Evolutionary conservation across 805 yeast genomes (phyloP).

Genomic region (Scheffersomyces lignosus): DNA sequence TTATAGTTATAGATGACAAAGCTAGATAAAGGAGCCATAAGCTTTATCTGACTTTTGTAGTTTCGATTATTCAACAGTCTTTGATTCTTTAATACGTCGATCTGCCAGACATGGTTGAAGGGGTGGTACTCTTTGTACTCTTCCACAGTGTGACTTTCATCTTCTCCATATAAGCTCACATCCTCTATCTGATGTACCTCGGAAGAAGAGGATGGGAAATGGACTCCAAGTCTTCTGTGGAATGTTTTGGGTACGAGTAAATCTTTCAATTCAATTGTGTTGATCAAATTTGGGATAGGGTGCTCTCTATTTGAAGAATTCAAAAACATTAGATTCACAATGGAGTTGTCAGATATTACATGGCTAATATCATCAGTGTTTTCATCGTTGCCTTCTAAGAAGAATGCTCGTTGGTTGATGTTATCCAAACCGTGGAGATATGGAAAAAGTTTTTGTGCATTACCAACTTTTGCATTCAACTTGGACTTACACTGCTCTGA

Average conservation of each 20-base stretch:
- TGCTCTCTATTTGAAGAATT: conserved; percentile 2
- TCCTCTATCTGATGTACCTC: background rate
- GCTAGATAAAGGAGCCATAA: conserved; percentile 33
- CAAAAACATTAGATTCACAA: conserved; percentile 12
- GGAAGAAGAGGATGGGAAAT: background rate
- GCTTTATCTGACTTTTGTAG: conserved; percentile 25
- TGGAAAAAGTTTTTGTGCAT: conserved; percentile 28
- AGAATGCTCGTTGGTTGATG: conserved; percentile 24
- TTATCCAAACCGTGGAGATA: conserved; percentile 34
- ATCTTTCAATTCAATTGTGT: conserved; percentile 9
- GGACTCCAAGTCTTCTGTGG: no score
- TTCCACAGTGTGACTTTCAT: background rate
- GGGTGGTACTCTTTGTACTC: background rate
- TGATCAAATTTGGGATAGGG: conserved; percentile 4
- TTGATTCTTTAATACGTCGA: background rate
- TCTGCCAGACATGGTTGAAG: background rate
- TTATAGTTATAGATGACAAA: conserved; percentile 32
- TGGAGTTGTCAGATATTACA: conserved; percentile 1
- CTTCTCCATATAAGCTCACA: background rate
- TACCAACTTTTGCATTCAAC: no score
- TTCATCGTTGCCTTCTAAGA: conserved; percentile 19
- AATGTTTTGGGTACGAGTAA: conserved; percentile 7
- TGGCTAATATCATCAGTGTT: conserved; percentile 4
- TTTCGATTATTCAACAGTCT: conserved; percentile 29
- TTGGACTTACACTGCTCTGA: background rate